Conservation (phyloP, 2,329 filamentous ascomycete genomes). For the Hymenoscyphus albidus region DNA sequence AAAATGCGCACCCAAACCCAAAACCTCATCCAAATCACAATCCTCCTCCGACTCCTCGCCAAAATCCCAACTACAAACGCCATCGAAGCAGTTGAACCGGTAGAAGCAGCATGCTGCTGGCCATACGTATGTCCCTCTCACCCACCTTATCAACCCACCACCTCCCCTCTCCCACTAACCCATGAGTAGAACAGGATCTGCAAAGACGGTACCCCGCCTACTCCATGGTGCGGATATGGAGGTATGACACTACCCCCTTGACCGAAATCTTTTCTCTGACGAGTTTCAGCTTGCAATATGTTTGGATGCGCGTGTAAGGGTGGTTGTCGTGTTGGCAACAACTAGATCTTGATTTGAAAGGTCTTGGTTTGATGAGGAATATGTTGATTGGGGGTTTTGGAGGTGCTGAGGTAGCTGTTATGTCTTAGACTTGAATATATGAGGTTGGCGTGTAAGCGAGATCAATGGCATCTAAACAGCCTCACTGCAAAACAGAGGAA, state of each 20-base stretch:
- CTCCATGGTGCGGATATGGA: neutral
- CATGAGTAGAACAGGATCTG: neutral
- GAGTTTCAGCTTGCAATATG: neutral
- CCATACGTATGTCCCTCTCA: neutral
- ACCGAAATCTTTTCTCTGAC: neutral
- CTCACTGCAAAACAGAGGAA: too few relatives aligned
- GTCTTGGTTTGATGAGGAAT: neutral
- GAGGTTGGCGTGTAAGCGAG: too few relatives aligned
- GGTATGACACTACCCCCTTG: neutral
- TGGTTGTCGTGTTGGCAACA: neutral
- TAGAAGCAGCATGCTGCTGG: neutral
- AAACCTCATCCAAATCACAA: neutral
- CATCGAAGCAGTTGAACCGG: too few relatives aligned
- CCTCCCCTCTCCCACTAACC: neutral
- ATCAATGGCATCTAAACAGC: too few relatives aligned
- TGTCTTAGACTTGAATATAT: too few relatives aligned
- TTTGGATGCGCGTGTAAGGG: neutral
- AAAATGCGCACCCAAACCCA: neutral
- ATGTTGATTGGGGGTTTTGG: neutral
- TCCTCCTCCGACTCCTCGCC: neutral
- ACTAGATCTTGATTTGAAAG: neutral
- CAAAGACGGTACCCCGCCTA: neutral
- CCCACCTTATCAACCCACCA: neutral
- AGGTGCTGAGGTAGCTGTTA: neutral
- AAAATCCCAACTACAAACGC: neutral